Base-by-base conservation (phyloP, 176 grass and related monocot genomes). In the Urochloa ruziziensis region DNA sequence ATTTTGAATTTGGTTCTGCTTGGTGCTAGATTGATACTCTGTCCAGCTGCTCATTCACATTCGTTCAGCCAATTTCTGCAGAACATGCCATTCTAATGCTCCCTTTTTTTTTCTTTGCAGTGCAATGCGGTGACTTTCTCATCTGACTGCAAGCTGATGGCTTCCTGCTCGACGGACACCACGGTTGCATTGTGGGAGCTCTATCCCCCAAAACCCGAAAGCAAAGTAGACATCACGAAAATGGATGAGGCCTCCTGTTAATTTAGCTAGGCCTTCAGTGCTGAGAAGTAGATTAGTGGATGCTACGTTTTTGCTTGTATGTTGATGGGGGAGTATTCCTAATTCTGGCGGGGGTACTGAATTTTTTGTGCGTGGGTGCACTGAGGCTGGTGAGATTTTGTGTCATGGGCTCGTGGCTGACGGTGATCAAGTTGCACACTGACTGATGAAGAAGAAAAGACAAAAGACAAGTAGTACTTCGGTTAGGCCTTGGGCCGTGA, bases 121-220 rank as follows among this genome's bases (percentile, higher is more conserved):
- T 98, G 95, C 72, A 91, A 93, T 77, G 92, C 86, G 4, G 91
- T 93, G 74, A 72, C 89, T 4, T 98, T 98, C 76, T 91, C 95
- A 82, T 36, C 69, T 43, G 95, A 95, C 82, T 82, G 86, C 79
- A 95, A 93, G 85, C 33, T 89, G 79, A 82, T 98, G 92, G 95
- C 95, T 80, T 98, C 95, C 14, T 94, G 95, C 86, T 93, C 92
- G 0, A 85, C 84, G 37, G 95, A 98, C 63, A 91, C 92, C 15
- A 98, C 84, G 0, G 86, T 93, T 67, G 90, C 92, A 75, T 67
- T 98, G 23, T 95, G 95, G 95, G 86, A 94, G 82, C 75, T 98
- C 5, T 98, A 93, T 79, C 92, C 92, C 66, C 92, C 92, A 34
- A 89, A 87, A 73, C 27, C 72, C 23, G 5, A 29, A 36, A 82